Evolutionary conservation across 2,329 filamentous ascomycete genomes (phyloP).

Genomic region (Cadophora sp.): DNA sequence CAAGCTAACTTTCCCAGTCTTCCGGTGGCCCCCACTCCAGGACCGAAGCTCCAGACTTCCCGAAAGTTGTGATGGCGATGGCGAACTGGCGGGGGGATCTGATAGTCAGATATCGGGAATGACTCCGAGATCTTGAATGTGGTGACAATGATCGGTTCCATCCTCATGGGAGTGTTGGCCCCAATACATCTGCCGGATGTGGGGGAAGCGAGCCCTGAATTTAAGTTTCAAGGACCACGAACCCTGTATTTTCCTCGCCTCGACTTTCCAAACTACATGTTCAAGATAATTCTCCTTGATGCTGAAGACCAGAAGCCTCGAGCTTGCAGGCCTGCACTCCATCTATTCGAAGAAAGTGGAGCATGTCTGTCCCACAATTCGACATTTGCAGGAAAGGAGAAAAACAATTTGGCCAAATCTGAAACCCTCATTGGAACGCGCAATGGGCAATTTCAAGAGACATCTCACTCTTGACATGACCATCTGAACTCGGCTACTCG

Average conservation of each 20-base stretch:
- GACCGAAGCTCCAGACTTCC: neutral
- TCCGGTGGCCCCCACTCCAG: neutral
- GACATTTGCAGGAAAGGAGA: neutral
- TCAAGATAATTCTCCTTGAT: neutral
- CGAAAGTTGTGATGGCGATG: neutral
- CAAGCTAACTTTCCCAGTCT: neutral
- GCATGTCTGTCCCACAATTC: neutral
- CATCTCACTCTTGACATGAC: neutral
- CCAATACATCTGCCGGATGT: neutral
- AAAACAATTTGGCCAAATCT: neutral
- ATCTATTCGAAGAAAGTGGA: neutral
- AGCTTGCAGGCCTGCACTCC: neutral
- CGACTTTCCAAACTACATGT: neutral
- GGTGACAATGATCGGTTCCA: neutral
- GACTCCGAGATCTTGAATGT: neutral
- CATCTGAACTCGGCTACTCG: no score
- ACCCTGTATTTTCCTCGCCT: neutral
- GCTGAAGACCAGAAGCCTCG: neutral
- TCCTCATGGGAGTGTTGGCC: neutral
- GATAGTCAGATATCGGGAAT: neutral
- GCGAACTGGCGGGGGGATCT: slow-evolving; percentile 8
- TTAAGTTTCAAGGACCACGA: neutral
- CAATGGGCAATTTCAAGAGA: neutral
- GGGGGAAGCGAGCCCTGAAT: slow-evolving; percentile 1
- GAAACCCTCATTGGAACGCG: no score